Percentiles rank a stretch among this genome's conserved stretches.
These are phyloP conservation scores for Nasturtium officinale DNA, from an alignment of 345 rosid genomes.

Conservation along the genomic window DNA sequence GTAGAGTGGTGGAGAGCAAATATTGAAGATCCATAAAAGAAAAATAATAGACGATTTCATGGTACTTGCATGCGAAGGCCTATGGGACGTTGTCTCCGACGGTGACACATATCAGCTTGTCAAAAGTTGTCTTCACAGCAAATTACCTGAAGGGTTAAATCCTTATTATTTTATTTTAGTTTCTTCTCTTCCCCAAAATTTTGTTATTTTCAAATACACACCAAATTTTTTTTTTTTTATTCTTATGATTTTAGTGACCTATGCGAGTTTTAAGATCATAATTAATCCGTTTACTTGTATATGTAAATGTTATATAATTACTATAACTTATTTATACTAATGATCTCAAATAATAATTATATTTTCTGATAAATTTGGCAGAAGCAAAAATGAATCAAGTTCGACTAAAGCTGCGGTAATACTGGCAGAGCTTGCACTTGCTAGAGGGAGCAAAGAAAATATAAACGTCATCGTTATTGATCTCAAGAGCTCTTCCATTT, in stretches of 20 bases:
- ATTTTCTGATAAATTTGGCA: neutral
- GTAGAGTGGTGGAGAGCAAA: constrained; percentile 30
- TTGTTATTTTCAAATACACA: no score
- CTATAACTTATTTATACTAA: neutral
- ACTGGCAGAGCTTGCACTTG: constrained; percentile 58
- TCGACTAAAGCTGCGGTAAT: constrained; percentile 53
- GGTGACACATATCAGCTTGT: constrained; percentile 64
- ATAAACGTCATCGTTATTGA: constrained; percentile 63
- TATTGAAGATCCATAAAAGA: constrained; percentile 39
- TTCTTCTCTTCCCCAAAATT: no score
- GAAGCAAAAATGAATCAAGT: constrained; percentile 27
- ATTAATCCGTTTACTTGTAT: neutral
- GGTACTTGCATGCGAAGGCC: constrained; percentile 74
- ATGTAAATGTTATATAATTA: neutral
- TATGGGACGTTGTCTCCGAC: constrained; percentile 76
- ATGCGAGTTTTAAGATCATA: neutral
- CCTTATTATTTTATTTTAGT: neutral
- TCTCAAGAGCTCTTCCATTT: constrained; percentile 37
- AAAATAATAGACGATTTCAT: constrained; percentile 61
- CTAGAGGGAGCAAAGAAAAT: constrained; percentile 63
- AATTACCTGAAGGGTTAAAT: neutral
- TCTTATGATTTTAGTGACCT: neutral
- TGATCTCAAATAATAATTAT: neutral
- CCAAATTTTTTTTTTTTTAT: neutral
- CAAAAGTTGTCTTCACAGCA: constrained; percentile 57